Base-by-base conservation (phyloP, 495 filamentous ascomycete genomes). In the Penicillium ochrochloron region DNA sequence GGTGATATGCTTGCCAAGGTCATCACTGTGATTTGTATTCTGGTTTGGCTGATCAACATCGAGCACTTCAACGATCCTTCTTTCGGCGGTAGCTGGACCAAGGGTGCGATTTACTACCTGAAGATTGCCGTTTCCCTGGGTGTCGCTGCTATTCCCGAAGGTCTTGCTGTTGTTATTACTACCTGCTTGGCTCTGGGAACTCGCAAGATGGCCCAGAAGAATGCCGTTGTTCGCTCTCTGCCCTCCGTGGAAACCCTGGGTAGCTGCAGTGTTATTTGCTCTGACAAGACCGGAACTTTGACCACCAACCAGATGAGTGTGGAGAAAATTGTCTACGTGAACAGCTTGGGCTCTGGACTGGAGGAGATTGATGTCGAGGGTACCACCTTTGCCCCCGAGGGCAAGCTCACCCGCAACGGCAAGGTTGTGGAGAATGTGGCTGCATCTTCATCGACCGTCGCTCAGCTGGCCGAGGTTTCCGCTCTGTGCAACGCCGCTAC, bases 221-320 rank as follows among this genome's bases (percentile, higher is more conserved):
- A 98, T 70, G 95, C 95, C 17, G 94, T 99, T 39, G 95, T 99
- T 51, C 85, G 95, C 70, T 97, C 92, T 71, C 83, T 99, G 61
- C 96, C 95, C 21, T 98, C 96, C 9, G 95, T 99, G 61, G 96
- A 99, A 78, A 99, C 96, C 12, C 82, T 99, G 42, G 96, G 96
- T 70, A 98, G 96, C 84, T 99, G 96, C 83, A 98, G 95, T 72
- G 93, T 99, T 59, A 97, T 99, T 73, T 99, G 96, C 81, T 99
- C 96, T n/a, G 96, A 99, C 81, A 99, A 99, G 83, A 99, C 96
- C 2, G 96, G 96, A 65, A 99, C 96, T 25, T 79, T 99, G 73
- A 99, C 96, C 29, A 99, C 96, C 39, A 99, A 98, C 80, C 93
- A 99, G 78, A 99, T 99, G 96, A 97, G 95, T 71, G 96, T 97